These are phyloP conservation scores for Ogataea sp. DNA, from an alignment of 805 yeast genomes.

Conservation along the genomic window DNA sequence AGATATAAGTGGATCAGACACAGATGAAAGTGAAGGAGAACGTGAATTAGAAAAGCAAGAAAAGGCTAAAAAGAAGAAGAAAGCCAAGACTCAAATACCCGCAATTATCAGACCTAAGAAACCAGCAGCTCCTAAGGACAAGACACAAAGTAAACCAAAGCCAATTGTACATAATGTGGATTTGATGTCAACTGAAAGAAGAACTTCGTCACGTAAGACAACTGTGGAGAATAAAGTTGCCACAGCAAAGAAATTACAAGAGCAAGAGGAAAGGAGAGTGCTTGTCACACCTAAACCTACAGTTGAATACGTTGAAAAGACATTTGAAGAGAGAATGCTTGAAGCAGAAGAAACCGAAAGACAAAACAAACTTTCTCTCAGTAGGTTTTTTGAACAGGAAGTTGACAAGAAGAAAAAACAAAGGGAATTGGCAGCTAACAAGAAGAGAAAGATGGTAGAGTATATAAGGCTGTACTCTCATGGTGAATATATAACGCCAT, in stretches of 20 bases:
- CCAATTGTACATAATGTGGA: slow-evolving; percentile 5
- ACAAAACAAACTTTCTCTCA: slow-evolving; percentile 63
- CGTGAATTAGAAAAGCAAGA: slow-evolving; percentile 27
- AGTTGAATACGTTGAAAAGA: slow-evolving; percentile 37
- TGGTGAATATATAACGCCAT: slow-evolving; percentile 49
- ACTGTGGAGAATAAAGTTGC: slow-evolving; percentile 73
- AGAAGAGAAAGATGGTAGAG: slow-evolving; percentile 51
- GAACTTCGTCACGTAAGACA: slow-evolving; percentile 71
- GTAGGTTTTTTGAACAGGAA: slow-evolving; percentile 79
- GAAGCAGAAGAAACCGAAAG: slow-evolving; percentile 86
- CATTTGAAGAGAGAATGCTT: slow-evolving; percentile 66
- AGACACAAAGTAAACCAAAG: slow-evolving; percentile 17
- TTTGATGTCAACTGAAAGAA: slow-evolving; percentile 38
- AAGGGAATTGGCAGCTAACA: slow-evolving; percentile 60
- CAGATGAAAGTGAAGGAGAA: slow-evolving; percentile 50
- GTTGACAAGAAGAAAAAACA: slow-evolving; percentile 70
- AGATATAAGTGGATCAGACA: slow-evolving; percentile 39
- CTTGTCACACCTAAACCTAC: slow-evolving; percentile 14
- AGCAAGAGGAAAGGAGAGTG: slow-evolving; percentile 51
- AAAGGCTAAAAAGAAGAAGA: slow-evolving; percentile 22
- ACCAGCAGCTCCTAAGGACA: neutral
- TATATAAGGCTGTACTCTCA: slow-evolving; percentile 45
- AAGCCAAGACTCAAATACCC: slow-evolving; percentile 45
- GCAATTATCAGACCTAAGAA: slow-evolving; percentile 14
- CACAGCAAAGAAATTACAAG: slow-evolving; percentile 63